A percentile compares a stretch with the other conserved stretches of the same genome.
phyloP scores from a whole-genome alignment of 2,329 filamentous ascomycete species.

The Botrytis aclada region DNA sequence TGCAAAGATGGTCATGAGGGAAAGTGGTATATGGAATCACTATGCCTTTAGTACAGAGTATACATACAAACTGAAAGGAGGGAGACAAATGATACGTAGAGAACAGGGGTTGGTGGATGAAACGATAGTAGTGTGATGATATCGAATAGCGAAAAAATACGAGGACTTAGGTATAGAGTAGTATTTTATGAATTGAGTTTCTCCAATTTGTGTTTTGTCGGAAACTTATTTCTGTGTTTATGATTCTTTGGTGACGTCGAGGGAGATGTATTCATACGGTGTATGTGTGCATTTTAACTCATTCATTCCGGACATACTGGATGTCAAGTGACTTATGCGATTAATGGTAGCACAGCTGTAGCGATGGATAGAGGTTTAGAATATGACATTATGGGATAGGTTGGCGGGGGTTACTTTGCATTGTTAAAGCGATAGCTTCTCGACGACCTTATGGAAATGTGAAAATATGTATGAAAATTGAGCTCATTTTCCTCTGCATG shows the following conservation, averaged over 20 bases:
- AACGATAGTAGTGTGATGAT: not conserved
- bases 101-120: not conserved
- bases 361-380: too few species aligned
- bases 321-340: too few species aligned
- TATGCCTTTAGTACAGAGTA: not conserved
- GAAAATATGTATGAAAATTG: too few species aligned
- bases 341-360: too few species aligned
- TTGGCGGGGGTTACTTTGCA: too few species aligned
- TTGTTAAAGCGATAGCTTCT: too few species aligned
- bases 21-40: not conserved
- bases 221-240: too few species aligned
- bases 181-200: not conserved
- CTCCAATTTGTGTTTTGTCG: not conserved
- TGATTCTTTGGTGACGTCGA: not conserved
- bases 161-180: not conserved
- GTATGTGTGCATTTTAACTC: not conserved
- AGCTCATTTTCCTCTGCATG: too few species aligned
- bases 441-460: too few species aligned
- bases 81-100: not conserved
- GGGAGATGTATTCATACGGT: not conserved
- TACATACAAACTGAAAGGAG: not conserved
- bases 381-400: too few species aligned
- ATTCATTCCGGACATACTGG: not conserved
- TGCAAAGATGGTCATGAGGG: not conserved
- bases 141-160: not conserved